Base-by-base conservation (phyloP, 108 stramenopile species). In the Asterionellopsis glacialis region DNA sequence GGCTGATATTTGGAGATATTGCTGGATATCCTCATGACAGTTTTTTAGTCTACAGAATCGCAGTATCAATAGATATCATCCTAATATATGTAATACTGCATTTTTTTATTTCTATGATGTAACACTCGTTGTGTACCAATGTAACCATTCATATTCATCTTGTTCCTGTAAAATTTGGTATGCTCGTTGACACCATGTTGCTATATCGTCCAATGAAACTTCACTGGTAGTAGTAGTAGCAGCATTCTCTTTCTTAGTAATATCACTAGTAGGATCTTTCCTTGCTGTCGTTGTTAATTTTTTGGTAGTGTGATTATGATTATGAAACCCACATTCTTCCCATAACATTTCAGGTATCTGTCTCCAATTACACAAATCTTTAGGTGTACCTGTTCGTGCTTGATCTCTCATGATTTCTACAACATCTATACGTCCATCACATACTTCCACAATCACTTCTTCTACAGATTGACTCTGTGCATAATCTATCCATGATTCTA, bases 361-460 rank as follows among this genome's bases (percentile, higher is more conserved):
- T 19, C 64, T 43, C 92, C 92, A 93, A 42, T 45, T 53, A 9
- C 59, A 60, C 67, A 93, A 73, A 70, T 90, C 88, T 59, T 87
- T 81, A 9, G 88, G 92, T 10, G 80, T 84, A 19, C 74, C 74
- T 44, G 79, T 83, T 26, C 57, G 52, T 3, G 86, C 85, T 52
- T 75, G 49, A 9, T 78, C 73, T 12, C 39, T 47, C 57, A 93
- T 63, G 13, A 72, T 38, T 48, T 81, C 79, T 0, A 79, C 68
- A 7, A 78, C 84, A 45, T 75, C 74, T 33, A 88, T 55, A 69
- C 82, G 76, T 48, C 71, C 72, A 61, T 90, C 92, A 47, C 89
- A 80, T 57, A 90, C 76, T 58, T 90, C 87, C 25, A 93, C 73
- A 69, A 89, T 89, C 50, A 93, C 88, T 56, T 93, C 92, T 33